These are phyloP conservation scores for Neonectria sp. DNA, from an alignment of 2,329 filamentous ascomycete genomes.

Conservation along the genomic window DNA sequence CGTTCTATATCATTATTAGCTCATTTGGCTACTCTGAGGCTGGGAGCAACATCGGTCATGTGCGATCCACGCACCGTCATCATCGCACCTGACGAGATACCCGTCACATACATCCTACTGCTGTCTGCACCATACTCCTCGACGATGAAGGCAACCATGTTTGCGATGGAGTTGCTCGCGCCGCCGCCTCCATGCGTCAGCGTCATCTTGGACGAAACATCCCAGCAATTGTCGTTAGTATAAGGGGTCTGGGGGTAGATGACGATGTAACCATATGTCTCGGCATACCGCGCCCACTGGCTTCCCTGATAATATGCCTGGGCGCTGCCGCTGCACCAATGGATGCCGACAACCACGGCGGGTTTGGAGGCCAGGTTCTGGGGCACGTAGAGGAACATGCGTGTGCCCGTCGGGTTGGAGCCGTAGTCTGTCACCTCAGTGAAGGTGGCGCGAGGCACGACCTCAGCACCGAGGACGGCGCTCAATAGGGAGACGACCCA, in stretches of 20 bases:
- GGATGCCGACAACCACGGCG: conserved; percentile 67
- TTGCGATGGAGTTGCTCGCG: conserved; percentile 66
- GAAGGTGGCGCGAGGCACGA: conserved; percentile 39
- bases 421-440: conserved; percentile 40
- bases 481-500: conserved; percentile 26
- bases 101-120: conserved; percentile 65
- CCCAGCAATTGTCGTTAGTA: conserved; percentile 66
- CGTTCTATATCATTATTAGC: conserved; percentile 50
- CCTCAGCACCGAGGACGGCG: conserved; percentile 27
- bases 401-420: conserved; percentile 37
- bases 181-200: conserved; percentile 67
- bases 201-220: conserved; percentile 67
- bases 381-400: conserved; percentile 53
- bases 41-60: rapidly evolving
- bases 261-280: conserved; percentile 69
- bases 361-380: conserved; percentile 58
- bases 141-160: conserved; percentile 68
- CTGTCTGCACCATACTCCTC: conserved; percentile 64
- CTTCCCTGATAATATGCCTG: conserved; percentile 65
- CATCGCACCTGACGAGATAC: conserved; percentile 42
- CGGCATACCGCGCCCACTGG: conserved; percentile 67
- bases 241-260: conserved; percentile 61
- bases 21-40: too few relatives aligned
- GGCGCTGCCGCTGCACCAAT: conserved; percentile 71
- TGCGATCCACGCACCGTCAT: conserved; percentile 36